Percentiles rank a stretch among this genome's conserved stretches.
These are phyloP conservation scores for Boeremia lycopersici DNA, from an alignment of 2,329 filamentous ascomycete species.

Conservation along the genomic window DNA sequence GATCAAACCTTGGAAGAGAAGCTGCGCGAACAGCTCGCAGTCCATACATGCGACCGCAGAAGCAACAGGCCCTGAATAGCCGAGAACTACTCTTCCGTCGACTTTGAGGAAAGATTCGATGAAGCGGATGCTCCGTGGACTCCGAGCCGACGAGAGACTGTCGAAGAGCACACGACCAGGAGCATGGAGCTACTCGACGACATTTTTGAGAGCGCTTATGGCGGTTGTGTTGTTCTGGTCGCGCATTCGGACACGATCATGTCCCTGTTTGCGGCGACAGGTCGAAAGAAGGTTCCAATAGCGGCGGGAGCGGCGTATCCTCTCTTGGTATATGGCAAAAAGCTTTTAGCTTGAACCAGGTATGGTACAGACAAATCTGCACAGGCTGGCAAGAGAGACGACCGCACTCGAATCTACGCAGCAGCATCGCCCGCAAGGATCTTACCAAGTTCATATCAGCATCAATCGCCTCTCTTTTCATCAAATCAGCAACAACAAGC, in stretches of 20 bases:
- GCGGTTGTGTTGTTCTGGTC: constrained; percentile 56
- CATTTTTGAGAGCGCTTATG: constrained; percentile 54
- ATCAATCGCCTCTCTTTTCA: neutral
- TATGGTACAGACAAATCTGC: neutral
- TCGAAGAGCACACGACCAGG: constrained; percentile 11
- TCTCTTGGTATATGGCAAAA: constrained; percentile 13
- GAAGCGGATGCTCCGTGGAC: constrained; percentile 59
- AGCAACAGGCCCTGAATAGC: constrained; percentile 59
- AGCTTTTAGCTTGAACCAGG: neutral
- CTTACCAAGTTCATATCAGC: neutral
- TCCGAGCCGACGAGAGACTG: constrained; percentile 23
- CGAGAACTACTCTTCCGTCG: constrained; percentile 55
- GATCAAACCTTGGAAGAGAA: constrained; percentile 68
- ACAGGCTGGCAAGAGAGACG: neutral
- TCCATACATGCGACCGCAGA: constrained; percentile 69
- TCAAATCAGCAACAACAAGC: constrained; percentile 19
- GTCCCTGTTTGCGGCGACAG: constrained; percentile 58
- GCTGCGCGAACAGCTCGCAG: constrained; percentile 66
- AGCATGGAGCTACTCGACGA: constrained; percentile 51
- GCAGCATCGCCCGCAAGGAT: neutral
- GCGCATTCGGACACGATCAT: constrained; percentile 62
- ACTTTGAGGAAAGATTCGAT: constrained; percentile 63
- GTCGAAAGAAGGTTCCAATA: constrained; percentile 31
- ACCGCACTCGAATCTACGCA: neutral
- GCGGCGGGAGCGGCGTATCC: constrained; percentile 22